Evolutionary conservation across 2,329 filamentous ascomycete species (phyloP), one percentile per base, ranked within the genome.

Genomic region (Penicillium janthinellum): DNA sequence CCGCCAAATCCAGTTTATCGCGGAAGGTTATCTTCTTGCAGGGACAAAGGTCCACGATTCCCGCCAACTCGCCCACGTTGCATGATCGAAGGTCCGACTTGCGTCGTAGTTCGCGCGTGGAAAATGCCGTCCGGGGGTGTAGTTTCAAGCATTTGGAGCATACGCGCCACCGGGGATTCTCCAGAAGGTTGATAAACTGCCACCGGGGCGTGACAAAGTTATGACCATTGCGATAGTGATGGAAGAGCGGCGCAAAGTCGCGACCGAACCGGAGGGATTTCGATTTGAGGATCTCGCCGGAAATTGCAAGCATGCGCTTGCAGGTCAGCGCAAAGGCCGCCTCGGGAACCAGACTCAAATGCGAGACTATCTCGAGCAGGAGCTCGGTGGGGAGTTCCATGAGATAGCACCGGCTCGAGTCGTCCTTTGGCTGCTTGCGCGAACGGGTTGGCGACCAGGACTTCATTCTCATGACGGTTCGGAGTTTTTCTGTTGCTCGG

Each of bases 21-120:
- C 69, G 71, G 58, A 73, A 77, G 0, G 75, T 77, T 57, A 77
- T 56, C 60, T 77, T 77, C 54, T 72, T 75, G 71, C 75, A 77
- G 10, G 75, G 75, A 53, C 75, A 77, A 31, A 77, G 54, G 42
- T 77, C 75, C 41, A 77, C 74, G 44, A 77, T 64, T 5, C 75
- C 75, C 17, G 75, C 74, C 15, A 71, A 58, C 7, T 69, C 68
- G 12, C 75, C 75, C 49, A 77, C 48, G 39, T 72, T 70, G 56
- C 75, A 77, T 14, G 65, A 65, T 35, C 75, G 71, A 25, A 62
- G 62, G 42, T 75, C 73, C 5, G 75, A 47, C 15, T 72, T 72
- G 49, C 71, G 71, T 58, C 67, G 67, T n/a, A 77, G 51, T 57
- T 77, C 74, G 44, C 70, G 66, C 1, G 71, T 60, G 4, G 73